Conservation (phyloP, 2,329 filamentous ascomycete species). For the Colletotrichum cereale region DNA sequence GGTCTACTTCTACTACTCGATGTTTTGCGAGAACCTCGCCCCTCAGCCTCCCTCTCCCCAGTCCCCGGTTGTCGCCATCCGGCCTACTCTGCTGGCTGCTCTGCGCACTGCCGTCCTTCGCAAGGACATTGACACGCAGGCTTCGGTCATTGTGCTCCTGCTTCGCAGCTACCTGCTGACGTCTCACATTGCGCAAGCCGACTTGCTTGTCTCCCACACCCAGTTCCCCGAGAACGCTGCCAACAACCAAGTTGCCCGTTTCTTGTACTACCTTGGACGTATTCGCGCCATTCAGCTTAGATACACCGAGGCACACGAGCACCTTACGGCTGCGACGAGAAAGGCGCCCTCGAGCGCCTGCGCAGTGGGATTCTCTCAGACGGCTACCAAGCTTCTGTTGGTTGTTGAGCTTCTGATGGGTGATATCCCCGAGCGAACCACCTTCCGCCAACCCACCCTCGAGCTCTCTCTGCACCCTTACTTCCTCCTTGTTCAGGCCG, state of each 20-base stretch:
- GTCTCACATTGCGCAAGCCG: constrained; percentile 96
- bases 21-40: constrained; percentile 92
- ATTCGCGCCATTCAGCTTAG: constrained; percentile 96
- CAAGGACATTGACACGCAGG: constrained; percentile 98
- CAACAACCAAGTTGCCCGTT: constrained; percentile 98
- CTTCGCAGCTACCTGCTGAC: constrained; percentile 96
- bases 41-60: constrained; percentile 90
- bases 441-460: constrained; percentile 90
- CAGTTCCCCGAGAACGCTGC: constrained; percentile 94
- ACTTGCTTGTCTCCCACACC: constrained; percentile 94
- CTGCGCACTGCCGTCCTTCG: constrained; percentile 95
- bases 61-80: constrained; percentile 87
- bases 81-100: constrained; percentile 86
- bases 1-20: constrained; percentile 97
- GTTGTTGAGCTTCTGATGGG: constrained; percentile 98
- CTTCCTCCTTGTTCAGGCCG: constrained; percentile 92
- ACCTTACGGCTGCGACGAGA: constrained; percentile 91
- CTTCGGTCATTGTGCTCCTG: constrained; percentile 92
- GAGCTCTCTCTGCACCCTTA: constrained; percentile 93
- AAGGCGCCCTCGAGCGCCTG: constrained; percentile 93
- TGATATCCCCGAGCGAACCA: constrained; percentile 94
- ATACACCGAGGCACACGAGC: constrained; percentile 96
- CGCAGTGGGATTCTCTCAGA: constrained; percentile 94
- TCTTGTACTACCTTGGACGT: constrained; percentile 96
- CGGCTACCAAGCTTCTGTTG: constrained; percentile 94